Base-by-base conservation (phyloP, 768 basidiomycete genomes). In the Trametes gibbosa region DNA sequence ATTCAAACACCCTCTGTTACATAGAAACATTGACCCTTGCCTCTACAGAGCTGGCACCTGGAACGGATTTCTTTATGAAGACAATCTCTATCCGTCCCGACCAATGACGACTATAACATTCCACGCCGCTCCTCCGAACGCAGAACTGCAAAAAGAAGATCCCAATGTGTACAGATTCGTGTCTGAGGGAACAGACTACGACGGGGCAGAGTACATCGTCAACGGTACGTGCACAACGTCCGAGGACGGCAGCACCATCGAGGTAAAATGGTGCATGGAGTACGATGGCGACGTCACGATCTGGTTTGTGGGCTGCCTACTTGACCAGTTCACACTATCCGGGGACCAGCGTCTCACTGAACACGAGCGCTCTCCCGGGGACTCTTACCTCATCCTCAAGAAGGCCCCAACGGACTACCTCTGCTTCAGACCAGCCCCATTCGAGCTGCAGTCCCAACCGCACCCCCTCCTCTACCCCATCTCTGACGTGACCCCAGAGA, bases 341-440 rank as follows among this genome's bases (percentile, higher is more conserved):
- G n/a, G n/a, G n/a, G n/a, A n/a, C n/a, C n/a, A n/a, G n/a, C n/a
- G n/a, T n/a, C n/a, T n/a, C n/a, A n/a, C n/a, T n/a, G 29, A 34
- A 12, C 19, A 49, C 27, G 9, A 5, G 9, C 17, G 5, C 12
- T 41, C 14, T 5, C 8, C 9, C 2, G 35, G 23, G 2, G 34
- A 24, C 34, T n/a, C 43, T 14, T 42, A 27, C 0, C 49, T 65
- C 45, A 24, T 58, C 21, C 45, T 65, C 39, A 65, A 65, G 56
- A 53, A 47, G 47, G 52, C 53, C 16, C 40, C 58, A 16, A 46
- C 65, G 3, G 50, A 49, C 10, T 19, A 53, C 35, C 27, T 63
- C n/a, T 32, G 21, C 7, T 61, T 65, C 50, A 45, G 54, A 34
- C 65, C 63, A 8, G 32, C 37, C 10, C 49, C 51, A 4, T n/a